phyloP scores from a whole-genome alignment of 176 grass and related monocot species.

The Aegilops longissima region DNA sequence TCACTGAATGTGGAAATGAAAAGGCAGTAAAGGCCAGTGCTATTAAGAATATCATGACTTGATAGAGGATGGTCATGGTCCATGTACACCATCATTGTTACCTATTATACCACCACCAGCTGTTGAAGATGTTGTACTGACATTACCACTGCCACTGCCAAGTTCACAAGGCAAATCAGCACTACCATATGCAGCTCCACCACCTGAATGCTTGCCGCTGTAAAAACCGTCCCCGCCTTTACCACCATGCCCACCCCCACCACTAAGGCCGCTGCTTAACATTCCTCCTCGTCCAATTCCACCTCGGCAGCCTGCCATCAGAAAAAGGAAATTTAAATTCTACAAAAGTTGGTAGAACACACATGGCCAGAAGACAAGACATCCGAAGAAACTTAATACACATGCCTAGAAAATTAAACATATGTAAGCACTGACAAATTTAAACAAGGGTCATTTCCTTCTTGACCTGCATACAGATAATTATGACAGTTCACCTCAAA shows the following conservation, averaged over 20 bases:
- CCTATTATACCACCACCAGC: conserved; percentile 95
- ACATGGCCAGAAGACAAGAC: neutral
- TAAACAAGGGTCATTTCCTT: no score
- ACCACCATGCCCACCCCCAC: conserved; percentile 91
- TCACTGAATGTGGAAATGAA: conserved; percentile 61
- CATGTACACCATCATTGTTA: conserved; percentile 32
- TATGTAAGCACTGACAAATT: neutral
- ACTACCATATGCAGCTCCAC: conserved; percentile 78
- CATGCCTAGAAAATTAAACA: neutral
- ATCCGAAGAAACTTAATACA: conserved; percentile 4
- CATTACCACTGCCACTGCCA: conserved; percentile 95
- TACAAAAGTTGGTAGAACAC: neutral
- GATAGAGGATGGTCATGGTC: conserved; percentile 2
- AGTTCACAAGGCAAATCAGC: conserved; percentile 96
- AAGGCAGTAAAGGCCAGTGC: conserved; percentile 7
- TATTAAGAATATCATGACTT: conserved; percentile 31
- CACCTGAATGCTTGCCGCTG: conserved; percentile 41
- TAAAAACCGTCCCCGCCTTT: conserved; percentile 80
- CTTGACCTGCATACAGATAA: no score
- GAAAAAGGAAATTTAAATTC: conserved; percentile 19
- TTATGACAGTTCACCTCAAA: conserved; percentile 1
- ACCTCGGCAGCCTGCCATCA: conserved; percentile 73
- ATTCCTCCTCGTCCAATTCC: conserved; percentile 78
- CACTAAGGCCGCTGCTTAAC: conserved; percentile 63
- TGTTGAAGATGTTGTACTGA: conserved; percentile 60